A percentile compares a stretch with the other conserved stretches of the same genome.
These are phyloP conservation scores for Euptelea pleiosperma DNA, from an alignment of 164 flowering plant species.

Conservation along the genomic window DNA sequence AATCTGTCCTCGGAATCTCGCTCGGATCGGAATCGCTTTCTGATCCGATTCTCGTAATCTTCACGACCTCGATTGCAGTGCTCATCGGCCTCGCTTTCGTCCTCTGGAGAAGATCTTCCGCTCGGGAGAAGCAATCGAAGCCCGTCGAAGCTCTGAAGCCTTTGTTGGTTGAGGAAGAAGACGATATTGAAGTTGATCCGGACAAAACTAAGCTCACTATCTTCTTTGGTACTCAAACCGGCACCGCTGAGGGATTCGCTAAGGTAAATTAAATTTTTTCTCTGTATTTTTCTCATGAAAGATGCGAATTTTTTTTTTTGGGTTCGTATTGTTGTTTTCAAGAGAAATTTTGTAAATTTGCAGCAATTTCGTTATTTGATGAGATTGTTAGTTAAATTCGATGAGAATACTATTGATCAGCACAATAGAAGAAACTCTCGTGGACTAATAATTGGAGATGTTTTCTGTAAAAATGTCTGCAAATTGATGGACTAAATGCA, in stretches of 20 bases:
- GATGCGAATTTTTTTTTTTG: neutral
- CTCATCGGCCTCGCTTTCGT: constrained; percentile 40
- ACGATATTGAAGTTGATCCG: constrained; percentile 30
- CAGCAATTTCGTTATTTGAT: neutral
- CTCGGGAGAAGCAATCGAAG: constrained; percentile 28
- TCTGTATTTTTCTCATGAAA: neutral
- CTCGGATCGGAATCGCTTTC: constrained; percentile 28
- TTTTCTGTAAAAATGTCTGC: neutral
- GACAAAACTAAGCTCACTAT: constrained; percentile 63
- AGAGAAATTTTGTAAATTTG: neutral
- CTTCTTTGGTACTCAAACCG: constrained; percentile 83
- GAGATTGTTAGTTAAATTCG: neutral
- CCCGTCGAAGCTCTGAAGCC: constrained; percentile 34
- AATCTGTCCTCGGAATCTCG: constrained; percentile 44
- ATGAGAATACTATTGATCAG: too few relatives aligned
- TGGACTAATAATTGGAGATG: neutral
- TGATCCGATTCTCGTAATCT: constrained; percentile 32
- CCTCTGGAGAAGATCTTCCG: constrained; percentile 42
- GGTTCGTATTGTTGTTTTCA: neutral
- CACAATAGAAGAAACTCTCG: neutral
- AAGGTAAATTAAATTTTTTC: constrained; percentile 48
- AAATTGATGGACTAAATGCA: neutral
- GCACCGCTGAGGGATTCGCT: constrained; percentile 92
- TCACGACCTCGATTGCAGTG: constrained; percentile 54
- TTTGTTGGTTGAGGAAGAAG: constrained; percentile 29